Evolutionary conservation across 2,329 filamentous ascomycete species (phyloP), one percentile per base, ranked within the genome.

Genomic region (Arthrobotrys sinensis): DNA sequence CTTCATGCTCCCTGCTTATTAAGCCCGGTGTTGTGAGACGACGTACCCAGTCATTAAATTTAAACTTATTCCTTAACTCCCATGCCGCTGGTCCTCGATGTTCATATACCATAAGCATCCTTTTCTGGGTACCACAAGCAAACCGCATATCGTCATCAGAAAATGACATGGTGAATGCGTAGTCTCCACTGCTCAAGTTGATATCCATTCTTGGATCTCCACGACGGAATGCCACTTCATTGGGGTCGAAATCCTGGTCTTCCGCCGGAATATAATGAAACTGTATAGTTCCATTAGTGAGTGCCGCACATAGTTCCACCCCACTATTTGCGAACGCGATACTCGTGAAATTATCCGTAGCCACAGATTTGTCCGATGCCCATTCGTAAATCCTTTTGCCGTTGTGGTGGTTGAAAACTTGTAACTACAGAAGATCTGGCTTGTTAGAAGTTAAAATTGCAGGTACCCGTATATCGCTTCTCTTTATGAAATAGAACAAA

Each of bases 131-230:
- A 7, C 75, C 75, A 16, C 75, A 78, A 32, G 63, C 75, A 45
- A 78, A 78, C n/a, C 40, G 62, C 62, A 71, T 72, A 66, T 78
- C 75, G 40, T 78, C 57, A 24, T 46, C 19, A 5, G 75, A 78
- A 64, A 78, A 78, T 12, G 75, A 66, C 75, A 78, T 78, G 19
- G 67, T 68, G 24, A 78, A 78, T 43, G 75, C 75, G 45, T 78
- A 78, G 46, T 78, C 75, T 12, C 75, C 67, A 38, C 57, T 70
- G 48, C 46, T 75, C 2, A 78, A 45, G 7, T 46, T 46, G 12
- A 78, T 72, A 55, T 78, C 75, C 75, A 78, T 78, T 28, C 52
- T 62, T 4, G 50, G 67, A 28, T 78, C 75, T 3, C 75, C 75
- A n/a, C 75, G 75, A 14, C 21, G 62, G 38, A 78, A 78, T 14